These are phyloP conservation scores for Atalantia buxifolia DNA, from an alignment of 345 rosid genomes.

Conservation along the genomic window DNA sequence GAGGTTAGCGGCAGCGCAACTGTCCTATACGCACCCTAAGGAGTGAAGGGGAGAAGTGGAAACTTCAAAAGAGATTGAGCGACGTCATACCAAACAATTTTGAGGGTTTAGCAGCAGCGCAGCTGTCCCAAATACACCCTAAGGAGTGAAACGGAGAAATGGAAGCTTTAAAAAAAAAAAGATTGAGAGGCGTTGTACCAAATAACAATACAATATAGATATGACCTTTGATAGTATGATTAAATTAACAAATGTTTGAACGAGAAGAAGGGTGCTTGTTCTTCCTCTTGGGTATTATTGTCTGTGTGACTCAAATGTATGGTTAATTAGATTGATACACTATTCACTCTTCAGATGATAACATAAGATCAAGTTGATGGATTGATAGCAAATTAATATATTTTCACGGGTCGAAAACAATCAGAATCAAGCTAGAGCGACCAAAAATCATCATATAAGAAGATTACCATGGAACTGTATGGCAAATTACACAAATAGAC, in stretches of 20 bases:
- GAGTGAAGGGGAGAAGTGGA: no score
- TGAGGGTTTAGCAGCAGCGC: no score
- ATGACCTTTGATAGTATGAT: background rate
- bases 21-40: no score
- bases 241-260: background rate
- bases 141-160: no score
- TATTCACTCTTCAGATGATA: background rate
- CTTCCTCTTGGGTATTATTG: background rate
- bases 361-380: background rate
- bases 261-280: background rate
- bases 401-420: background rate
- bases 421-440: background rate
- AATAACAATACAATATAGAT: no score
- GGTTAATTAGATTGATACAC: background rate
- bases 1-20: no score
- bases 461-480: background rate
- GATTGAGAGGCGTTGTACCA: no score
- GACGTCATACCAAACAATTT: no score
- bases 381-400: background rate
- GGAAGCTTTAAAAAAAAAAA: no score
- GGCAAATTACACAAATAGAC: background rate
- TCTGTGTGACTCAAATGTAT: background rate
- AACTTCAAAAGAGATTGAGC: no score
- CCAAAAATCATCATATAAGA: background rate
- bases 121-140: fast-evolving